A percentile compares a stretch with the other conserved stretches of the same genome.
These are phyloP conservation scores for Chrysosporium keratinophilum DNA, from an alignment of 2,329 filamentous ascomycete genomes.

Conservation along the genomic window DNA sequence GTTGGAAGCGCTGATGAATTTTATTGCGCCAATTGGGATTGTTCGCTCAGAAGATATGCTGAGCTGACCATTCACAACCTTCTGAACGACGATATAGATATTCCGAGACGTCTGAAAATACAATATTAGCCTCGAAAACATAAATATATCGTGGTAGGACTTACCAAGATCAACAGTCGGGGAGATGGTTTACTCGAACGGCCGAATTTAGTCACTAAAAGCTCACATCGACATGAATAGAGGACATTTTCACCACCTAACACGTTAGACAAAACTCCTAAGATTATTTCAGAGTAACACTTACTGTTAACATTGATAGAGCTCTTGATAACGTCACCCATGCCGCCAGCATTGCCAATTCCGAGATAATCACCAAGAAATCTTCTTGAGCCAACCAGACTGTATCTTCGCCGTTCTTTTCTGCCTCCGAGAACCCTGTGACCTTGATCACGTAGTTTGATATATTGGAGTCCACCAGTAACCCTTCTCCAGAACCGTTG, in stretches of 20 bases:
- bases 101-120: constrained; percentile 57
- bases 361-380: constrained; percentile 95
- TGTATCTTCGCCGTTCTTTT: constrained; percentile 86
- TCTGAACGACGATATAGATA: constrained; percentile 81
- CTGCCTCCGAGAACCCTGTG: constrained; percentile 69
- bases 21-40: constrained; percentile 76
- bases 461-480: constrained; percentile 77
- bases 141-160: constrained; percentile 16
- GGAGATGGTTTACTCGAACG: constrained; percentile 89
- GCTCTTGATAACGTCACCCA: constrained; percentile 68
- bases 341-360: constrained; percentile 66
- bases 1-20: constrained; percentile 70
- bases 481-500: constrained; percentile 94
- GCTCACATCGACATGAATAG: constrained; percentile 85
- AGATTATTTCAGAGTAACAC: constrained; percentile 12
- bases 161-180: constrained; percentile 62
- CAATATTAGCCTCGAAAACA: constrained; percentile 17
- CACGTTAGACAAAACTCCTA: background rate
- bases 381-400: constrained; percentile 77
- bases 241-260: constrained; percentile 55
- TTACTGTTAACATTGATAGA: constrained; percentile 59
- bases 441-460: constrained; percentile 78
- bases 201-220: constrained; percentile 88
- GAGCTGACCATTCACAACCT: constrained; percentile 68
- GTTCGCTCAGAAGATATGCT: constrained; percentile 72